These are phyloP conservation scores for Botryotinia calthae DNA, from an alignment of 2,329 filamentous ascomycete species.

Conservation along the genomic window DNA sequence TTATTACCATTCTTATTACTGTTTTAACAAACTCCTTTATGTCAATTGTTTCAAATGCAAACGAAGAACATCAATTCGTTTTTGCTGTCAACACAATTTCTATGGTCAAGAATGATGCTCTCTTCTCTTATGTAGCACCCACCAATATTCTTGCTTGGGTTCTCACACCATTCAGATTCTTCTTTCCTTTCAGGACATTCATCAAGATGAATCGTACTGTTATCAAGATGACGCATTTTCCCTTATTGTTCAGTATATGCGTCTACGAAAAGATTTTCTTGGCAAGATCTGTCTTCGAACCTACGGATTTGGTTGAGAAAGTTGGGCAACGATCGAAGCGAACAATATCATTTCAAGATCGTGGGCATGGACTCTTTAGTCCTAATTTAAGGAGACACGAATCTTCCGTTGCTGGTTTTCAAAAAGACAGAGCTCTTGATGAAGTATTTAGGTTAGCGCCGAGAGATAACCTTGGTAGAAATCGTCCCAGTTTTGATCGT, in stretches of 20 bases:
- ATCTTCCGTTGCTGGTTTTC: slow-evolving; percentile 82
- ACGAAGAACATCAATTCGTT: slow-evolving; percentile 87
- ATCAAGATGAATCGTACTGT: slow-evolving; percentile 84
- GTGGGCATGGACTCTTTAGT: slow-evolving; percentile 63
- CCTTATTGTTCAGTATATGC: slow-evolving; percentile 82
- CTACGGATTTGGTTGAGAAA: slow-evolving; percentile 80
- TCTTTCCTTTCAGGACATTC: slow-evolving; percentile 76
- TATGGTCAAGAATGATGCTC: slow-evolving; percentile 95
- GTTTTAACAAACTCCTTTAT: slow-evolving; percentile 97
- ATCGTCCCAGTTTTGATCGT: slow-evolving; percentile 60
- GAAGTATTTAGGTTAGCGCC: slow-evolving; percentile 82
- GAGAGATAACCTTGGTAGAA: slow-evolving; percentile 59
- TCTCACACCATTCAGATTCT: slow-evolving; percentile 76
- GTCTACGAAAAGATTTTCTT: slow-evolving; percentile 81
- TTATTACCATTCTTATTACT: slow-evolving; percentile 91
- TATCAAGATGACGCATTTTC: slow-evolving; percentile 89
- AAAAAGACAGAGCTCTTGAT: slow-evolving; percentile 85
- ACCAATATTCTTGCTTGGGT: slow-evolving; percentile 91
- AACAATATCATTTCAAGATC: slow-evolving; percentile 56
- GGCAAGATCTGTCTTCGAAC: slow-evolving; percentile 72
- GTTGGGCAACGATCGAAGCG: slow-evolving; percentile 51
- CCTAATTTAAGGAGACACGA: slow-evolving; percentile 71
- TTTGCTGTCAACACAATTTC: slow-evolving; percentile 97
- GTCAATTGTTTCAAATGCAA: slow-evolving; percentile 88
- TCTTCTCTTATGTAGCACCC: slow-evolving; percentile 91